Base-by-base conservation (phyloP, 2,329 filamentous ascomycete species). In the Xylaria sp. region DNA sequence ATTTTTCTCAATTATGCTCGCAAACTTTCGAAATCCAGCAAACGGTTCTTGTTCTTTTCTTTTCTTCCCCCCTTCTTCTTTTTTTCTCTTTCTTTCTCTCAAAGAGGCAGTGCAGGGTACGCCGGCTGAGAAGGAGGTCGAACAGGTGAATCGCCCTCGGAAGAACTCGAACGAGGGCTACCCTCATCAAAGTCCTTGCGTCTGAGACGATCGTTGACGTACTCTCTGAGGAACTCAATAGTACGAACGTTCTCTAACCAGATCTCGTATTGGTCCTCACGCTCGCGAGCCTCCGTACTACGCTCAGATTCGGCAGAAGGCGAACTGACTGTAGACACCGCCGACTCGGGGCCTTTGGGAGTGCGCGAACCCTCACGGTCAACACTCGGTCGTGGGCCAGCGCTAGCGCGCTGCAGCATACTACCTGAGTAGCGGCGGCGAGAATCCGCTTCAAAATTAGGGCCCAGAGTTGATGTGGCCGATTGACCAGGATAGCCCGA, bases 381-480 rank as follows among this genome's bases (percentile, higher is more conserved):
- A 48, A 75, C 77, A 51, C 75, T 78, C 18, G 82, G 81, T 31
- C 83, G 81, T 46, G 84, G 80, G 18, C 81, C 81, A 20, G 80
- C 82, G 31, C 81, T 84, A 51, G 86, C 85, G 62, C 86, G 85
- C 80, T 92, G 90, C 51, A 92, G 86, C 84, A 91, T 87, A 58
- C 89, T 89, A 49, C 89, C 89, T 41, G 89, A 89, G 80, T 89
- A 91, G 68, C 89, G 88, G 60, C 89, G 88, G 58, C 89, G 88
- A 77, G 88, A 87, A 72, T 89, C 88, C 70, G 82, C 83, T 67
- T 90, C 88, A 71, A 91, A 91, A 75, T 83, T 90, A 15, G 89
- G 87, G 1, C 91, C 92, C 18, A 95, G 86, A 25, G 91, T 91
- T 15, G 92, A 90, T 1, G 92, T 90, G 46, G 90, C 88, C 2